These are phyloP conservation scores for Epichloe bromicola DNA, from an alignment of 2,329 filamentous ascomycete species.

Conservation along the genomic window DNA sequence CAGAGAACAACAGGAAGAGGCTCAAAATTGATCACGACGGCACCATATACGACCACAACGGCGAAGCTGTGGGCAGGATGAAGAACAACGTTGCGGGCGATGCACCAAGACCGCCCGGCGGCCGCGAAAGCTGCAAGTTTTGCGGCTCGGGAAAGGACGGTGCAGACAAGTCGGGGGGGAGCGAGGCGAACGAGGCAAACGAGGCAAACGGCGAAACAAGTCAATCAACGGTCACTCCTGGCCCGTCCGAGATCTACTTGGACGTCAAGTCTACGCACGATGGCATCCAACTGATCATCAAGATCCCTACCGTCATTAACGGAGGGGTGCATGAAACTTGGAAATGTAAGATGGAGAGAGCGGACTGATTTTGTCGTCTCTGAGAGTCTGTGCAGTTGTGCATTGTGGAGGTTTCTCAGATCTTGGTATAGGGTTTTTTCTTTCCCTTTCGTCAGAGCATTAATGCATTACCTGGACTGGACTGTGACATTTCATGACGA, in stretches of 20 bases:
- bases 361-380: neutral
- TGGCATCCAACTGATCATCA: slow-evolving; percentile 43
- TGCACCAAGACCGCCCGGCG: neutral
- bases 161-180: neutral
- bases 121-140: neutral
- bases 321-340: slow-evolving; percentile 28
- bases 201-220: neutral
- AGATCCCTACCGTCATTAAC: slow-evolving; percentile 43
- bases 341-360: neutral
- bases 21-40: slow-evolving; percentile 43
- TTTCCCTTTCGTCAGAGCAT: no score
- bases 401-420: no score
- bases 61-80: slow-evolving; percentile 50
- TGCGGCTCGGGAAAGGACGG: neutral
- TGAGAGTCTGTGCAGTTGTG: no score
- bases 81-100: slow-evolving; percentile 15
- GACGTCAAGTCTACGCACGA: slow-evolving; percentile 46
- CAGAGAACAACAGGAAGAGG: slow-evolving; percentile 30
- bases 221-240: slow-evolving; percentile 14
- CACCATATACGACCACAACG: slow-evolving; percentile 43
- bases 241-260: slow-evolving; percentile 41
- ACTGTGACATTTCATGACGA: no score
- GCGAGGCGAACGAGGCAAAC: neutral
- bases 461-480: no score
- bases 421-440: no score